Evolutionary conservation across 1,284 basidiomycete species (phyloP).

Genomic region (Melampsora abietis-canadensis): DNA sequence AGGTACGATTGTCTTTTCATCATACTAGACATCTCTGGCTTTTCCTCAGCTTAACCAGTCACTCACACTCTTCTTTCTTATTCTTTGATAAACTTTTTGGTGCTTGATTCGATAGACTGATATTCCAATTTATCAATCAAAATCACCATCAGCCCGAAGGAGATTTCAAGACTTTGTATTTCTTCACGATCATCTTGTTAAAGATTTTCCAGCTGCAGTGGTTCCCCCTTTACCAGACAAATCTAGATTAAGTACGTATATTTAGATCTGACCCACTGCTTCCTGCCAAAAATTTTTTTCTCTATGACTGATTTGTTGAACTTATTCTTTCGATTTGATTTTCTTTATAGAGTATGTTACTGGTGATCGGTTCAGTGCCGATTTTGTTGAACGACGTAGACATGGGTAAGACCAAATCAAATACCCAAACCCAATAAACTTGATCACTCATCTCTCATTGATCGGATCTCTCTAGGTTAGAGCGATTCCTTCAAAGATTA

Average conservation of each 20-base stretch:
- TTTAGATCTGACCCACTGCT: background rate
- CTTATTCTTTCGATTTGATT: background rate
- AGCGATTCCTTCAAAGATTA: slow-evolving; percentile 86
- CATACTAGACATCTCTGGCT: background rate
- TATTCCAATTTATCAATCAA: slow-evolving; percentile 71
- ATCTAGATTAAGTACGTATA: slow-evolving; percentile 76
- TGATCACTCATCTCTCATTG: background rate
- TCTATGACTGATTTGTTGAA: background rate
- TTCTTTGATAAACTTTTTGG: background rate
- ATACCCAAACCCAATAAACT: background rate
- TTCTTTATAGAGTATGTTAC: slow-evolving; percentile 80
- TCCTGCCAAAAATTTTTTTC: background rate
- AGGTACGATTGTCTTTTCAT: slow-evolving; percentile 60
- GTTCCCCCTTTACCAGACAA: slow-evolving; percentile 95
- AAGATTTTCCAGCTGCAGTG: slow-evolving; percentile 93
- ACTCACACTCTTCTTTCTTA: background rate
- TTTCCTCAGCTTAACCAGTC: slow-evolving; percentile 46
- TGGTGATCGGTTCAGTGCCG: slow-evolving; percentile 90
- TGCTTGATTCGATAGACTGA: slow-evolving; percentile 64
- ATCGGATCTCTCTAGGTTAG: slow-evolving; percentile 62
- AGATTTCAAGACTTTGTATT: slow-evolving; percentile 98
- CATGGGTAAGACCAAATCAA: slow-evolving; percentile 67
- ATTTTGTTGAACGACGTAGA: slow-evolving; percentile 89
- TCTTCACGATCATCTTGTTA: slow-evolving; percentile 77
- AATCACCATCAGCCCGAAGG: slow-evolving; percentile 70